Percentiles rank a stretch among this genome's conserved stretches.
These are phyloP conservation scores for Karstenula rhodostoma DNA, from an alignment of 2,329 filamentous ascomycete species.

Conservation along the genomic window DNA sequence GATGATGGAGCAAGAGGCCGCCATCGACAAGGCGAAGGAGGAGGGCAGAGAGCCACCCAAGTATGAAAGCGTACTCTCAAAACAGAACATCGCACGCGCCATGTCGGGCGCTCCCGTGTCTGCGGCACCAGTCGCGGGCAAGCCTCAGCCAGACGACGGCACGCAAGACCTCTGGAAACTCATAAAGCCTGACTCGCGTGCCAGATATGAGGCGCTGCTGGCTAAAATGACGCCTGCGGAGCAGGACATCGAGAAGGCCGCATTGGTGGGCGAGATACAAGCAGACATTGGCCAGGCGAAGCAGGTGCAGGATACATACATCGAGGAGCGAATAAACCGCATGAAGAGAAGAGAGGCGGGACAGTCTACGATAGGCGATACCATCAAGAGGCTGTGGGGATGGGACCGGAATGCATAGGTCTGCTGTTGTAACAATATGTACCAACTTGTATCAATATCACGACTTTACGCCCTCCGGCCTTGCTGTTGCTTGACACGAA, in stretches of 20 bases:
- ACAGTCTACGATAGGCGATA: constrained; percentile 48
- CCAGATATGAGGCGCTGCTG: constrained; percentile 45
- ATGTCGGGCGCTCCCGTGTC: constrained; percentile 29
- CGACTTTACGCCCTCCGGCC: constrained; percentile 1
- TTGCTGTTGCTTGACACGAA: no score
- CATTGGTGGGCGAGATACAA: constrained; percentile 44
- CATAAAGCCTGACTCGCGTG: constrained; percentile 40
- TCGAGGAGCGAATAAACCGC: constrained; percentile 45
- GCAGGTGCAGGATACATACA: constrained; percentile 42
- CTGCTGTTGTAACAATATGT: background rate
- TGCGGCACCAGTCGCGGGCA: constrained; percentile 13
- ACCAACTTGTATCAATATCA: constrained; percentile 17
- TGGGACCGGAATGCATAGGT: constrained; percentile 32
- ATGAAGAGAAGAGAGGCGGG: constrained; percentile 47
- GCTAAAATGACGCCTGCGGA: constrained; percentile 39
- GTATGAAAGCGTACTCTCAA: constrained; percentile 65
- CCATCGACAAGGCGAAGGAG: constrained; percentile 73
- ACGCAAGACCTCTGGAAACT: constrained; percentile 37
- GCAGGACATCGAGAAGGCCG: constrained; percentile 45
- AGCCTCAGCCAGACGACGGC: constrained; percentile 19
- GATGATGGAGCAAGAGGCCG: constrained; percentile 82
- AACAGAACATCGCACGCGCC: constrained; percentile 39
- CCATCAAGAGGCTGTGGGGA: constrained; percentile 48
- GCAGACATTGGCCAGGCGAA: constrained; percentile 38
- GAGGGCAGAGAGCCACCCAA: constrained; percentile 62